Evolutionary conservation across 495 filamentous ascomycete species (phyloP), one percentile per base, ranked within the genome.

Genomic region (Penicillium parvum): DNA sequence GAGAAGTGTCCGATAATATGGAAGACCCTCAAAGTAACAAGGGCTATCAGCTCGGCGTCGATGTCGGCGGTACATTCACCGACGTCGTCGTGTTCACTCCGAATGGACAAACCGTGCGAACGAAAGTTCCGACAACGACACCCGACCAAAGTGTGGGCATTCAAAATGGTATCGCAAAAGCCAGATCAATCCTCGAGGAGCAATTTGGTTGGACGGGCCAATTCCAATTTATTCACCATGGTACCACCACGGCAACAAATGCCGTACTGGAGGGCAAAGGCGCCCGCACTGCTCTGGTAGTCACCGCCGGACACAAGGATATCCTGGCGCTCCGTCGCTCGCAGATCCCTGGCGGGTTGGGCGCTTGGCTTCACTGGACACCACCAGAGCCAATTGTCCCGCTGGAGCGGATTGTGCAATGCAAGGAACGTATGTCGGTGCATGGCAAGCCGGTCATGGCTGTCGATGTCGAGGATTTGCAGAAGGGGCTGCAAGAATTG

Each of bases 61-160:
- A 72, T 32, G 65, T 72, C 5, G 69, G 65, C 12, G 67, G 73
- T 32, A 76, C 73, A 12, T 76, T 76, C 54, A 76, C 72, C 2
- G 73, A 76, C 35, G 61, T 75, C 3, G 69, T 60, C 33, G 65
- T 66, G 10, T 60, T 76, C 49, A 63, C 65, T 5, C 71, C 71
- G 5, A 42, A 63, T 8, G 65, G 69, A 3, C 47, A 64, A 7
- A 62, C 57, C 0, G 62, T 67, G 6, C 57, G 72, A 7, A 65
- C 72, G 4, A 76, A 76, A 37, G 67, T 74, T 2, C 73, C 66
- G n/a, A 72, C 71, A 4, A 74, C 71, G 3, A 60, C 61, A 23
- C 44, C 57, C 4, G 72, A 75, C 43, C 73, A 75, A 47, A 73
- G 68, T 33, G 61, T 76, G 28, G 72, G 68, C 0, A 72, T 76